Evolutionary conservation across 2,329 filamentous ascomycete species (phyloP).

Genomic region (Aschersonia sp.): DNA sequence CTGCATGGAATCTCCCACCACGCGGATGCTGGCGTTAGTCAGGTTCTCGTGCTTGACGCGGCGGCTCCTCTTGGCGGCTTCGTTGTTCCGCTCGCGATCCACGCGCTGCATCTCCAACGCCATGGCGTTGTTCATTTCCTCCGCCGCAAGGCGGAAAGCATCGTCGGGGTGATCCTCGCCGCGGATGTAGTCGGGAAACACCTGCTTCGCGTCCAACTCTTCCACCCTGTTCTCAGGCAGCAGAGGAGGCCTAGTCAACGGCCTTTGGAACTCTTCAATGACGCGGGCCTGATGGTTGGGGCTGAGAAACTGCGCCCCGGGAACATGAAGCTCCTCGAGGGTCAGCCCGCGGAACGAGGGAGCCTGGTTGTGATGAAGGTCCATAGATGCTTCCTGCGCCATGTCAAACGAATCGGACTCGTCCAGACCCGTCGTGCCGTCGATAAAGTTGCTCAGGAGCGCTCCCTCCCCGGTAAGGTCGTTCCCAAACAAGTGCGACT

Average conservation of each 20-base stretch:
- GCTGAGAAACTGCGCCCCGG: background rate
- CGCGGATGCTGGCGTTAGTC: slow-evolving; percentile 1
- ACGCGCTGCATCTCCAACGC: slow-evolving; percentile 9
- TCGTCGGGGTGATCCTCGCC: slow-evolving; percentile 4
- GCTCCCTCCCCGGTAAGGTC: no score
- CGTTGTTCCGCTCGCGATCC: slow-evolving; percentile 21
- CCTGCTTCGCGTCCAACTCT: slow-evolving; percentile 13
- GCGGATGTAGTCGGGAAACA: slow-evolving; percentile 7
- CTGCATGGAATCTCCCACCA: slow-evolving; percentile 5
- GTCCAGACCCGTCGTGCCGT: no score
- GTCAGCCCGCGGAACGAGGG: background rate
- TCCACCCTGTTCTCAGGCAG: slow-evolving; percentile 12
- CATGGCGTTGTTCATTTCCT: slow-evolving; percentile 13
- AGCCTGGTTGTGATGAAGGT: no score
- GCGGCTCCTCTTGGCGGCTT: slow-evolving; percentile 21
- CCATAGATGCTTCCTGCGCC: no score
- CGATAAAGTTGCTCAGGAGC: no score
- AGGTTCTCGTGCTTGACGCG: slow-evolving; percentile 6
- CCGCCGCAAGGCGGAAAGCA: slow-evolving; percentile 2
- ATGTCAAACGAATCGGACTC: no score
- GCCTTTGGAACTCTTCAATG: background rate
- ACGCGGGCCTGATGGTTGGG: background rate
- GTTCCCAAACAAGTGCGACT: no score
- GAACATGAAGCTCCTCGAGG: background rate
- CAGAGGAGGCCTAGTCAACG: slow-evolving; percentile 9